A percentile compares a stretch with the other conserved stretches of the same genome.
Conservation (phyloP, 2,329 filamentous ascomycete genomes). For the Plectosphaerella plurivora region DNA sequence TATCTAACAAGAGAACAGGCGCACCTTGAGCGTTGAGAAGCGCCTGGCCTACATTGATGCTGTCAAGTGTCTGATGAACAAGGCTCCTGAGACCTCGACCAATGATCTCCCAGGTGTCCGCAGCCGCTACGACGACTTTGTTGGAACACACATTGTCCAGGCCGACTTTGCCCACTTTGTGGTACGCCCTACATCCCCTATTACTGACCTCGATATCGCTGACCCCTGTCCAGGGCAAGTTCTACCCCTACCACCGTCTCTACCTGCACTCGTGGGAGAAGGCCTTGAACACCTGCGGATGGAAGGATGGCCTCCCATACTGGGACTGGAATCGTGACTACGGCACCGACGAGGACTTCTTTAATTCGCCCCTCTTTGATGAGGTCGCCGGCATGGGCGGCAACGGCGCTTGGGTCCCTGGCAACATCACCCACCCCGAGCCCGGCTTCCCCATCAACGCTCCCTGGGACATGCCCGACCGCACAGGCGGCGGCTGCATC, state of each 20-base stretch:
- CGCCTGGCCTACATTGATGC: slow-evolving; percentile 6
- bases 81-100: background rate
- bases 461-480: background rate
- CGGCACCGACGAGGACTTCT: slow-evolving; percentile 4
- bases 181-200: background rate
- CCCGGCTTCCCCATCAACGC: background rate
- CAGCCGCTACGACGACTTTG: slow-evolving; percentile 19
- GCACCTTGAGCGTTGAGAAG: slow-evolving; percentile 3
- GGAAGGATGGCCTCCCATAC: slow-evolving; percentile 16
- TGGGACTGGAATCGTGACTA: slow-evolving; percentile 13
- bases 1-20: background rate
- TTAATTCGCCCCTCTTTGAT: slow-evolving; percentile 12
- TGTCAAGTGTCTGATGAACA: slow-evolving; percentile 7
- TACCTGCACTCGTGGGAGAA: slow-evolving; percentile 16
- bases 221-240: slow-evolving; percentile 2
- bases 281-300: slow-evolving; percentile 15
- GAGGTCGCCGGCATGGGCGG: slow-evolving; percentile 7
- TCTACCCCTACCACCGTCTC: slow-evolving; percentile 5
- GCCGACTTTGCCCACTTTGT: slow-evolving; percentile 15
- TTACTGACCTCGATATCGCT: slow-evolving; percentile 6
- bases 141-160: slow-evolving; percentile 17
- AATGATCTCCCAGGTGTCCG: slow-evolving; percentile 9
- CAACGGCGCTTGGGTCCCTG: slow-evolving; percentile 6
- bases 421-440: slow-evolving; percentile 3
- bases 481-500: slow-evolving; percentile 3